phyloP scores from a whole-genome alignment of 345 rosid genomes.

The Syzygium grande region DNA sequence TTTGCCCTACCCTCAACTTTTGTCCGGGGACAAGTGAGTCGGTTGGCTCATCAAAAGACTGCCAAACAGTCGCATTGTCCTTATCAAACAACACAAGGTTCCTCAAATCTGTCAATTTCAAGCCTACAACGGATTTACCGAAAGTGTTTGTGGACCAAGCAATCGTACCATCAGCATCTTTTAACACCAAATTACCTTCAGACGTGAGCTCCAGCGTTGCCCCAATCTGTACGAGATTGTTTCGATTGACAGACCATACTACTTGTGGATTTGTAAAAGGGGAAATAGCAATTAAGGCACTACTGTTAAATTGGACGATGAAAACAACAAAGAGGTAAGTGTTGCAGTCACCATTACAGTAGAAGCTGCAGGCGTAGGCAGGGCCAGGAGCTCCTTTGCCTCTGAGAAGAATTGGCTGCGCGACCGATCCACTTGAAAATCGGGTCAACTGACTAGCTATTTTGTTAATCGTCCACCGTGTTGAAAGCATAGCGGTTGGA shows the following conservation, averaged over 20 bases:
- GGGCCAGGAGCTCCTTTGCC: neutral
- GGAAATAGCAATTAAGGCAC: neutral
- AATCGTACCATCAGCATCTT: constrained; percentile 1
- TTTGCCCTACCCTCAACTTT: neutral
- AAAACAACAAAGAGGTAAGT: neutral
- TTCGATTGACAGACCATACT: constrained; percentile 20
- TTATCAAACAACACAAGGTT: constrained; percentile 4
- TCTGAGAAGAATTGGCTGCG: neutral
- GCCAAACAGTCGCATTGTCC: constrained; percentile 1
- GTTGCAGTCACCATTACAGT: neutral
- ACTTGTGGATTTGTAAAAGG: neutral
- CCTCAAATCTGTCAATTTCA: neutral
- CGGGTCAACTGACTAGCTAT: neutral
- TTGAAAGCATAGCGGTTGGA: neutral
- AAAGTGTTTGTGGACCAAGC: constrained; percentile 7
- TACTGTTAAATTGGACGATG: neutral
- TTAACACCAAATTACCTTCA: constrained; percentile 1
- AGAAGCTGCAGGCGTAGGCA: neutral
- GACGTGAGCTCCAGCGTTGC: neutral
- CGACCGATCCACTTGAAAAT: too few species aligned
- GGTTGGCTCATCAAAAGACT: constrained; percentile 13
- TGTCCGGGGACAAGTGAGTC: constrained; percentile 8
- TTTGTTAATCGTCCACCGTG: neutral
- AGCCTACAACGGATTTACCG: neutral
- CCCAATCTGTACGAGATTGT: neutral